Base-by-base conservation (phyloP, 352 stramenopile species). In the Elongisporangium senticosum region DNA sequence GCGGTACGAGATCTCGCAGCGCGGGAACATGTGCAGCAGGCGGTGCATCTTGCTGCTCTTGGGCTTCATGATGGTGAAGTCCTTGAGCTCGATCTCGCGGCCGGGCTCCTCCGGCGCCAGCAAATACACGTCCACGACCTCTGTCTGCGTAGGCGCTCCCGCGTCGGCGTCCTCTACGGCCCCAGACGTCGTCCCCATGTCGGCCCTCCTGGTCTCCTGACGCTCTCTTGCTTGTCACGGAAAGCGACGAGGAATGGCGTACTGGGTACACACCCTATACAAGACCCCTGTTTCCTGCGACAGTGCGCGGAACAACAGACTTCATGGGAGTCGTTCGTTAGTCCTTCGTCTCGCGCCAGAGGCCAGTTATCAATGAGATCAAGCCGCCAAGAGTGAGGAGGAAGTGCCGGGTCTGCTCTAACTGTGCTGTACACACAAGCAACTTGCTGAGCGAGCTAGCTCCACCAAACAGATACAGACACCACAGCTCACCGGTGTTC, bases 61-160 rank as follows among this genome's bases (percentile, higher is more conserved):
- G 53, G 83, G 83, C 49, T 89, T 90, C 71, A 88, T 87, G 69
- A 89, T 89, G 28, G 83, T 93, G 49, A 90, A 86, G 67, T 90
- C 79, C 55, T 90, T 87, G 60, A 89, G 73, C 53, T 84, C 77
- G 26, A 87, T 72, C 51, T 74, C 75, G 49, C 80, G 80, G 33
- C 33, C 13, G 37, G 72, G 62, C 24, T 86, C 79, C 56, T 89
- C 80, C 4, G 80, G 82, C 20, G 74, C 65, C 33, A 93, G 56
- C 47, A 93, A 58, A 61, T 93, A 93, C 49, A 90, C 83, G 59
- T 88, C 77, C 55, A 93, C 75, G 53, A 56, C 71, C 61, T 93
- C 83, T 15, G 62, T 80, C 57, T 87, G 65, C 7, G 55, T 84
- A 24, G 62, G 59, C 5, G 52, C 55, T 22, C 71, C 79, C 65